Conservation (phyloP, 1,139 yeast species). For the Taphrina populina region DNA sequence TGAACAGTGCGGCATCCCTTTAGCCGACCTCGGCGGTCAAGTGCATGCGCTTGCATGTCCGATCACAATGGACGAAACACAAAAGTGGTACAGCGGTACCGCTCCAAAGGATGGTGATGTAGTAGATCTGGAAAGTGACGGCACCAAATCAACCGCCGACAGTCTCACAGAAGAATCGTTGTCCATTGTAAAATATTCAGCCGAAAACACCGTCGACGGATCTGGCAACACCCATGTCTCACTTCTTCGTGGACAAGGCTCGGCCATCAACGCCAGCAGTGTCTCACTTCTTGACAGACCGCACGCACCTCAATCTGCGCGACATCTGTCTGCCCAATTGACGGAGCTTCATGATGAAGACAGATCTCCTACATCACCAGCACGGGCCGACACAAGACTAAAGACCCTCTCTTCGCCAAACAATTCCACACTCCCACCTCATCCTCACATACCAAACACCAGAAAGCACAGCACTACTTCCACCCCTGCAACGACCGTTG, state of each 20-base stretch:
- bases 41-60: neutral
- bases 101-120: constrained; percentile 4
- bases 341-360: neutral
- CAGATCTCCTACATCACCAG: constrained; percentile 5
- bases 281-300: constrained; percentile 2
- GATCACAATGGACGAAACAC: neutral
- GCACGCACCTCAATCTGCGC: neutral
- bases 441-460: too few species aligned
- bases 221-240: constrained; percentile 11
- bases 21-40: constrained; percentile 7
- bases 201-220: constrained; percentile 18
- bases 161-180: neutral
- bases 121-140: constrained; percentile 4
- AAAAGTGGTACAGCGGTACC: constrained; percentile 10
- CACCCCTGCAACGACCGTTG: too few species aligned
- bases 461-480: too few species aligned
- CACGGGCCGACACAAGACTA: neutral
- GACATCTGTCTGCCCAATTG: neutral
- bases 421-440: neutral
- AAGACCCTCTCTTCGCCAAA: neutral
- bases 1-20: constrained; percentile 21
- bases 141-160: neutral
- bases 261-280: neutral
- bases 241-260: constrained; percentile 14
- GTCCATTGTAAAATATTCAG: neutral